Evolutionary conservation across 2,329 filamentous ascomycete genomes (phyloP), one percentile per base, ranked within the genome.

Genomic region (Verticillium alfalfae): DNA sequence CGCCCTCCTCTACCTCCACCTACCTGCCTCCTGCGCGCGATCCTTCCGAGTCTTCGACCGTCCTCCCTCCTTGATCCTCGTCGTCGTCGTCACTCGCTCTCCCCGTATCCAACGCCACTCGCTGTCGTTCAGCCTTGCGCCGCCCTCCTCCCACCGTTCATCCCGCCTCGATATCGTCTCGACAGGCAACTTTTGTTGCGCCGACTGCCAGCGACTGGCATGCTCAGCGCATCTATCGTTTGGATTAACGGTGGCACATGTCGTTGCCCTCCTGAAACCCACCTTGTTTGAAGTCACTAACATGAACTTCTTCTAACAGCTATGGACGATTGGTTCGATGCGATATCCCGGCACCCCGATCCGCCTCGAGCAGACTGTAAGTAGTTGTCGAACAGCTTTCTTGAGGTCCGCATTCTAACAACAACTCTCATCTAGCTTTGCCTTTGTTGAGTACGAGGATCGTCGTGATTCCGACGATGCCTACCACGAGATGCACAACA

Each of bases 401-500:
- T 39, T 9, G 5, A 36, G 31, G n/a, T 45, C 26, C 54, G 54
- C 54, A n/a, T 16, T 36, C 34, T 56, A 16, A 56, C 7, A 13
- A 31, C 26, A 13, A 34, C 31, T 37, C 41, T 34, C 52, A 8
- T 5, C 1, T 34, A 88, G 95, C 69, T 99, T 99, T 76, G 95
- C 95, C 41, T 99, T 99, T 76, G 95, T 99, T 67, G 95, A 99
- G 80, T 99, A 99, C 78, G 95, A 99, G 82, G 96, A 93, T 77
- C 92, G 94, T 71, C 93, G 95, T 70, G 95, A 99, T 83, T 93
- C 95, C 66, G 95, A 99, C 77, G 95, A 99, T 80, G 95, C 95
- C 57, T 99, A 99, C 76, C 92, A 99, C 77, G 95, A 99, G 81
- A 99, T 99, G 95, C 95, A 99, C 75, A 98, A 98, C 83, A 97